Evolutionary conservation across 108 stramenopile species (phyloP).

Genomic region (Licmophora abbreviata): DNA sequence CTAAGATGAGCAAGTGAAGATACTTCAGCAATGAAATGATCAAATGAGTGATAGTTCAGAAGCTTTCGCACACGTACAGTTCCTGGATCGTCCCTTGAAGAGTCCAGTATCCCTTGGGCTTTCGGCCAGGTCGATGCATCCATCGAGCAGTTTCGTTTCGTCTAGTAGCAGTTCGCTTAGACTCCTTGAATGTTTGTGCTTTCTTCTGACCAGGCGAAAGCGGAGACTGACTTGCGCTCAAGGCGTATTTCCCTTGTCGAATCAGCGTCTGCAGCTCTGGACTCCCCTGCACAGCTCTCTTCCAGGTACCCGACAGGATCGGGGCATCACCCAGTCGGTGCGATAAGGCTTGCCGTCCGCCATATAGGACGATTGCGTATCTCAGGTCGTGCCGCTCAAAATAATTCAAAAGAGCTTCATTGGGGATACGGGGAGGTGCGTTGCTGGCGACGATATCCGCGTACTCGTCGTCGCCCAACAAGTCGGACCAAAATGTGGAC

Average conservation of each 20-base stretch:
- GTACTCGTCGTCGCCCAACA: too few species aligned
- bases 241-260: slow-evolving; percentile 5
- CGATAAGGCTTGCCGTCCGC: slow-evolving; percentile 33
- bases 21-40: not conserved
- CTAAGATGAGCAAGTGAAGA: slow-evolving; percentile 19
- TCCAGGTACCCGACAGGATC: slow-evolving; percentile 62
- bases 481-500: slow-evolving; percentile 28
- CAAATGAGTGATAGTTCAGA: not conserved
- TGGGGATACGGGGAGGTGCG: slow-evolving; percentile 47
- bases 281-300: slow-evolving; percentile 26
- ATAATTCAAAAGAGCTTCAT: slow-evolving; percentile 43
- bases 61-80: slow-evolving; percentile 37
- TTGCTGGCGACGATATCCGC: slow-evolving; percentile 9
- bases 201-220: slow-evolving; percentile 12
- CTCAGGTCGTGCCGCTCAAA: slow-evolving; percentile 61
- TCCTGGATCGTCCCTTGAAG: slow-evolving; percentile 23
- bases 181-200: too few species aligned
- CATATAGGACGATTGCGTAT: slow-evolving; percentile 31
- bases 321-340: slow-evolving; percentile 19
- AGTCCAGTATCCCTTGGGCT: slow-evolving; percentile 45
- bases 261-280: slow-evolving; percentile 23
- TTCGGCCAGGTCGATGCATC: slow-evolving; percentile 12
- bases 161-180: not conserved
- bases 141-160: slow-evolving; percentile 5
- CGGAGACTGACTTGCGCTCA: slow-evolving; percentile 6